phyloP scores from a whole-genome alignment of 2,329 filamentous ascomycete species.

The Colletotrichum sublineola region DNA sequence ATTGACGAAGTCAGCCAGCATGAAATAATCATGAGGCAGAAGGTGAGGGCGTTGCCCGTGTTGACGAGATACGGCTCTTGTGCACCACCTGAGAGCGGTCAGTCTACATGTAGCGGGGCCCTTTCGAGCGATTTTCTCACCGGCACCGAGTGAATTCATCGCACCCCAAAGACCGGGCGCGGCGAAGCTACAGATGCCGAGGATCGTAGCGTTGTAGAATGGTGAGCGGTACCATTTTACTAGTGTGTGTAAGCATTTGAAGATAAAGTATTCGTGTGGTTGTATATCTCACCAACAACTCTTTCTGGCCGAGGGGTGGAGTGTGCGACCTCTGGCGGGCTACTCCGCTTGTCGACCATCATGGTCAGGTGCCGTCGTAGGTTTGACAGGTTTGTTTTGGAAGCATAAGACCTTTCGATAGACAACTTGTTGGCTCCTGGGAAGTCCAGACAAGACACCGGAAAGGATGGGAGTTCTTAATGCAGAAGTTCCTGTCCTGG shows the following conservation, averaged over 20 bases:
- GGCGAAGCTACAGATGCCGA: slow-evolving; percentile 49
- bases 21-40: slow-evolving; percentile 64
- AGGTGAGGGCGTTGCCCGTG: slow-evolving; percentile 77
- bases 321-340: neutral
- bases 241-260: neutral
- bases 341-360: slow-evolving; percentile 18
- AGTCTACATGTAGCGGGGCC: slow-evolving; percentile 16
- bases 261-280: too few species aligned
- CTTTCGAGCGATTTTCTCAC: slow-evolving; percentile 1
- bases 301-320: neutral
- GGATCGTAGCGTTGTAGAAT: slow-evolving; percentile 48
- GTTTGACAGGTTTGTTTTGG: neutral
- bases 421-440: neutral
- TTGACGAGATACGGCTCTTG: slow-evolving; percentile 77
- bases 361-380: neutral
- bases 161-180: slow-evolving; percentile 49
- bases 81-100: slow-evolving; percentile 67
- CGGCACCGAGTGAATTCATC: slow-evolving; percentile 47
- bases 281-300: neutral
- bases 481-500: neutral
- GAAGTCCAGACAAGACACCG: neutral
- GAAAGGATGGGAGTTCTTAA: neutral
- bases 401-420: neutral
- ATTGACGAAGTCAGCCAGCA: slow-evolving; percentile 56
- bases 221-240: slow-evolving; percentile 46